A percentile compares a stretch with the other conserved stretches of the same genome.
Conservation (phyloP, 108 stramenopile genomes). For the Skeletonema grethae region DNA sequence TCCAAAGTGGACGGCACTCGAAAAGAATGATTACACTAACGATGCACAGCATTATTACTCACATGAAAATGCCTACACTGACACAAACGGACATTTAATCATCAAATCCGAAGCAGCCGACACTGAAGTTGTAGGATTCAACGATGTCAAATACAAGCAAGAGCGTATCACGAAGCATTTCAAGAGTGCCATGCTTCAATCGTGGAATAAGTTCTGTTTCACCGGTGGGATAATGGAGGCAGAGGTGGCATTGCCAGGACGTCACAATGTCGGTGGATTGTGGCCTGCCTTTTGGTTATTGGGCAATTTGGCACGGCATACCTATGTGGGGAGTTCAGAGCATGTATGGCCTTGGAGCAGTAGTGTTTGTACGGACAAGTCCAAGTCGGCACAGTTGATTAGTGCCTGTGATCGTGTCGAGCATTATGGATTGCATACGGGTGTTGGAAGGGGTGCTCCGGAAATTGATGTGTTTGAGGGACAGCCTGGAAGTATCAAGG, state of each 20-base stretch:
- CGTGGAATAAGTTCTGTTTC: slow-evolving; percentile 99
- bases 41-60: slow-evolving; percentile 94
- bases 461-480: slow-evolving; percentile 98
- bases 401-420: slow-evolving; percentile 79
- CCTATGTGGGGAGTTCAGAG: slow-evolving; percentile 90
- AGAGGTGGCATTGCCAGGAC: slow-evolving; percentile 86
- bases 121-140: slow-evolving; percentile 83
- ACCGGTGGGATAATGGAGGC: slow-evolving; percentile 96
- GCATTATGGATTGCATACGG: slow-evolving; percentile 86
- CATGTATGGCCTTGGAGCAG: slow-evolving; percentile 91
- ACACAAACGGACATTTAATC: slow-evolving; percentile 79
- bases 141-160: slow-evolving; percentile 73
- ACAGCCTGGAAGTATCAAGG: slow-evolving; percentile 73
- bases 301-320: slow-evolving; percentile 96
- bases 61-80: slow-evolving; percentile 68
- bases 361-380: slow-evolving; percentile 61
- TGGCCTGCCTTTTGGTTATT: slow-evolving; percentile 99
- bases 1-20: slow-evolving; percentile 95
- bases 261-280: slow-evolving; percentile 79
- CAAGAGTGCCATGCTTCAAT: slow-evolving; percentile 91
- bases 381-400: slow-evolving; percentile 61
- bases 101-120: slow-evolving; percentile 79
- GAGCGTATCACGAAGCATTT: slow-evolving; percentile 82
- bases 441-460: slow-evolving; percentile 94
- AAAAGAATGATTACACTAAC: slow-evolving; percentile 98